Base-by-base conservation (phyloP, 2,329 filamentous ascomycete species). In the Colletotrichum lentis region DNA sequence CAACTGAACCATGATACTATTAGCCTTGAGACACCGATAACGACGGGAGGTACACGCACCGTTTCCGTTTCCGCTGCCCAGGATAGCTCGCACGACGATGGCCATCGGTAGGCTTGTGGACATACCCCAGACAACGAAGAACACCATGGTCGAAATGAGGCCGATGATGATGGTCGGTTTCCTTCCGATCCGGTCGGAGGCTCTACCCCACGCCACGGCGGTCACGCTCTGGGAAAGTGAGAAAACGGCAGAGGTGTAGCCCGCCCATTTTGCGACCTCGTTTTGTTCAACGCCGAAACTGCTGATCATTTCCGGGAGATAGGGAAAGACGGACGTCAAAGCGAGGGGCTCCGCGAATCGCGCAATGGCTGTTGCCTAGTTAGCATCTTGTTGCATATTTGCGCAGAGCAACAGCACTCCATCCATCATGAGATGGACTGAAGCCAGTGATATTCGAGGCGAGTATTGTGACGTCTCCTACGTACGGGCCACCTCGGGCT, bases 31-130 rank as follows among this genome's bases (percentile, higher is more conserved):
- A 18, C 41, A 27, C 22, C 49, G 41, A 54, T 16, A 1, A 7
- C 27, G 46, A 77, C 12, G 8, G 6, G 52, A 54, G 31, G 11
- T 12, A 7, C 80, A 39, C 56, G 39, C 74, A 89, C 87, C 87
- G 75, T 97, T 98, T 62, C 95, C 96, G 75, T 97, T 97, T 52
- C 91, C 90, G 11, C 90, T 85, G 1, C 96, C 95, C 73, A 92
- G 87, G n/a, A 97, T 81, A 7, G 89, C 91, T 74, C 95, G 88
- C 14, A 93, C 86, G 4, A 84, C 77, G 47, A 99, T 90, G 0
- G 94, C 92, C 92, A 96, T 94, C 3, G 88, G 80, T 11, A 98
- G 80, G 71, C 85, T 93, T 3, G 86, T 91, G 0, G 93, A 93
- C 79, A 97, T 88, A 7, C 96, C 95, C 87, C 94, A 97, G 24